A percentile compares a stretch with the other conserved stretches of the same genome.
These are phyloP conservation scores for Ogataea nitratoaversa DNA, from an alignment of 805 yeast species.

Conservation along the genomic window DNA sequence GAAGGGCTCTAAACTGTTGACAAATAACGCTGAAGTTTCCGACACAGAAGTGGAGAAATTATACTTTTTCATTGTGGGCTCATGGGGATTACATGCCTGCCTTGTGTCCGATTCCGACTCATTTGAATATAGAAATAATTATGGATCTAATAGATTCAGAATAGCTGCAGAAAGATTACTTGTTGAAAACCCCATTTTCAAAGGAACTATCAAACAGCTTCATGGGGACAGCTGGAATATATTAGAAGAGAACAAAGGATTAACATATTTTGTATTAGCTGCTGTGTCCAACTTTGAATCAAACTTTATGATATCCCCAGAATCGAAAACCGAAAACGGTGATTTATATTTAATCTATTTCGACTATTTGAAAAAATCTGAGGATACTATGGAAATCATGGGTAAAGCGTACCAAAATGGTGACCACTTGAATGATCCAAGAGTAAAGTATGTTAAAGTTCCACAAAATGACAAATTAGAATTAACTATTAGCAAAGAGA, in stretches of 20 bases:
- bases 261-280: constrained; percentile 59
- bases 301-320: constrained; percentile 59
- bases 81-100: constrained; percentile 87
- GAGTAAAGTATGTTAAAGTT: constrained; percentile 43
- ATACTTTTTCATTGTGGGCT: constrained; percentile 57
- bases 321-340: constrained; percentile 40
- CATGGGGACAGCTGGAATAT: constrained; percentile 9
- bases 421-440: constrained; percentile 42
- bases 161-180: constrained; percentile 62
- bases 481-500: constrained; percentile 22
- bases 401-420: constrained; percentile 54
- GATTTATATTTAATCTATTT: constrained; percentile 46
- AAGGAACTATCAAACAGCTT: constrained; percentile 31
- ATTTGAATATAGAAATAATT: constrained; percentile 50
- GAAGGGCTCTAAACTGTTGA: constrained; percentile 7
- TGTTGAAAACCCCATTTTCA: constrained; percentile 44
- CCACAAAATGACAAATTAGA: constrained; percentile 10
- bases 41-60: constrained; percentile 17
- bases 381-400: constrained; percentile 51
- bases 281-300: constrained; percentile 55
- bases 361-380: constrained; percentile 27
- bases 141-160: constrained; percentile 64
- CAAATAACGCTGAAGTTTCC: constrained; percentile 1
- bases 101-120: constrained; percentile 77
- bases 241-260: constrained; percentile 32